Conservation (phyloP, 306 rosid species). For the Lathyrus aphaca region DNA sequence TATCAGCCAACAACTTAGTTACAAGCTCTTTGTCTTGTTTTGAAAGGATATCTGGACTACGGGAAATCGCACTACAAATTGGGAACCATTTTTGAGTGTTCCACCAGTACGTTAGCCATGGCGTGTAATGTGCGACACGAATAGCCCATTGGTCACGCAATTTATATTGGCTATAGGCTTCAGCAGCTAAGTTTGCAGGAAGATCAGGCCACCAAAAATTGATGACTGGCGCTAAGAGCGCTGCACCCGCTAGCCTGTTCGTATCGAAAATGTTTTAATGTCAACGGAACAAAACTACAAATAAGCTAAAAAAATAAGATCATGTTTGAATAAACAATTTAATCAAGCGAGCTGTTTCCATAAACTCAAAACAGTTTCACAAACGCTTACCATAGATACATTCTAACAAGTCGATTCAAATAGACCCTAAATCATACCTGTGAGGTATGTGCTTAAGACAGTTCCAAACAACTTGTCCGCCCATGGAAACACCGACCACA, state of each 20-base stretch:
- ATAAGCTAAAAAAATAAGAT: not conserved
- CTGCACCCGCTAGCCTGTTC: slow-evolving; percentile 80
- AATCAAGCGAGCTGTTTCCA: not conserved
- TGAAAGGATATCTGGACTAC: slow-evolving; percentile 35
- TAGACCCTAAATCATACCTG: slow-evolving; percentile 50
- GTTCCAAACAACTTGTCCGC: slow-evolving; percentile 83
- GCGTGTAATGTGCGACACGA: slow-evolving; percentile 71
- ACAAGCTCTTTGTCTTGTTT: slow-evolving; percentile 41
- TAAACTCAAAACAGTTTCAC: not conserved
- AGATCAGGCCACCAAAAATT: slow-evolving; percentile 89
- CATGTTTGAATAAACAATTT: not conserved
- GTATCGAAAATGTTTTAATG: not conserved
- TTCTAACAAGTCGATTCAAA: not conserved
- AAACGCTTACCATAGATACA: not conserved
- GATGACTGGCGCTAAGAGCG: slow-evolving; percentile 63
- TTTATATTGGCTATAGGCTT: slow-evolving; percentile 47
- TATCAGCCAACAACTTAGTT: not conserved
- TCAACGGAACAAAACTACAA: not conserved
- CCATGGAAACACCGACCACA: slow-evolving; percentile 74
- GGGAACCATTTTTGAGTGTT: slow-evolving; percentile 89
- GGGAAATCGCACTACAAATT: not conserved
- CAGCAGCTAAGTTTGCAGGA: slow-evolving; percentile 64
- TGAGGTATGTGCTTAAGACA: slow-evolving; percentile 83
- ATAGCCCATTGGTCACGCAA: slow-evolving; percentile 73
- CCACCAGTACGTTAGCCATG: slow-evolving; percentile 96